phyloP scores from a whole-genome alignment of 1,284 basidiomycete genomes.

The Boletus semigastroideus region DNA sequence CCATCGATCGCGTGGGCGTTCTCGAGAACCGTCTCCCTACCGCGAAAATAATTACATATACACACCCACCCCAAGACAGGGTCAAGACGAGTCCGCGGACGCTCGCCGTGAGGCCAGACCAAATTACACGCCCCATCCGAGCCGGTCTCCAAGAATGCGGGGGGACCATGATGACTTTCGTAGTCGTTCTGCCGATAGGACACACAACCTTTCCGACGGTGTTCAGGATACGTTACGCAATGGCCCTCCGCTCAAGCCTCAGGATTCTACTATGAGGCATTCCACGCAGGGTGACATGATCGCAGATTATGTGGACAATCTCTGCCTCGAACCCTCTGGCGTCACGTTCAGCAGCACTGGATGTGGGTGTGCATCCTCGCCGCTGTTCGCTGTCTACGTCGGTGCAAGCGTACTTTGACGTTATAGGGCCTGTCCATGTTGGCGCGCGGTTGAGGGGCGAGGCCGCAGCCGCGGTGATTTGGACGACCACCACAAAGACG shows the following conservation, averaged over 20 bases:
- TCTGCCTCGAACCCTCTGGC: constrained; percentile 15
- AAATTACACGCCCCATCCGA: constrained; percentile 2
- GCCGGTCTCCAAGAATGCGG: constrained; percentile 3
- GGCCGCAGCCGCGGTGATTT: no score
- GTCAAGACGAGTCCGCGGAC: constrained; percentile 9
- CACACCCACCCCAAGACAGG: neutral
- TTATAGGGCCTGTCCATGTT: no score
- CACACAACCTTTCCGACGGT: constrained; percentile 1
- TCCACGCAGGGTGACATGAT: neutral
- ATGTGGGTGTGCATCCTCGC: constrained; percentile 26
- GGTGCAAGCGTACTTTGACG: constrained; percentile 44
- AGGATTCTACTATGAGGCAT: neutral
- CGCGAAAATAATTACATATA: neutral
- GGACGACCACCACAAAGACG: no score
- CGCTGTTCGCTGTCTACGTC: constrained; percentile 45
- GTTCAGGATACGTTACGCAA: constrained; percentile 7
- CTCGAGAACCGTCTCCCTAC: constrained; percentile 15
- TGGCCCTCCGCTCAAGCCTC: neutral
- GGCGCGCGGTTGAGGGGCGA: no score
- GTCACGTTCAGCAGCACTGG: constrained; percentile 10
- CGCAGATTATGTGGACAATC: constrained; percentile 18
- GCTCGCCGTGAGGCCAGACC: neutral
- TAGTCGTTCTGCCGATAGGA: neutral
- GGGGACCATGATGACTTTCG: neutral
- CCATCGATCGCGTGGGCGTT: constrained; percentile 24